phyloP scores from a whole-genome alignment of 768 basidiomycete species.

The Amanita molliuscula region DNA sequence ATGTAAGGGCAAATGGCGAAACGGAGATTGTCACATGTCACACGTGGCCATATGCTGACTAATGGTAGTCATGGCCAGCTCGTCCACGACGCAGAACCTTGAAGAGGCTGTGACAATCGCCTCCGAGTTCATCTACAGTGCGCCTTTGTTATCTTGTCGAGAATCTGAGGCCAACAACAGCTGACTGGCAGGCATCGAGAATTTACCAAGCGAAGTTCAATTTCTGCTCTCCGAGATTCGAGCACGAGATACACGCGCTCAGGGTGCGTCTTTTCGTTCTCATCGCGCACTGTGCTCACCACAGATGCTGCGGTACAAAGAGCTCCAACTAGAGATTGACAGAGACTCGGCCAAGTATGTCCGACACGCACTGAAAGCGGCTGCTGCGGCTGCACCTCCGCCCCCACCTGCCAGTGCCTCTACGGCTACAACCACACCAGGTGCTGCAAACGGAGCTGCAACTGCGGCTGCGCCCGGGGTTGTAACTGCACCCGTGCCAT shows the following conservation, averaged over 20 bases:
- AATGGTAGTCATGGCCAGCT: neutral
- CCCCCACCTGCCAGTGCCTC: too few species aligned
- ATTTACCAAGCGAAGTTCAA: conserved; percentile 41
- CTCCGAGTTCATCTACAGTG: conserved; percentile 48
- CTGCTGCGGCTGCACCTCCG: conserved; percentile 1
- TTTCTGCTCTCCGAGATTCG: conserved; percentile 44
- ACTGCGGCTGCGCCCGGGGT: too few species aligned
- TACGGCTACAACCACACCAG: conserved; percentile 29
- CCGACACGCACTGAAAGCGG: conserved; percentile 29
- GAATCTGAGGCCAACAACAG: conserved; percentile 1
- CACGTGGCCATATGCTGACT: neutral
- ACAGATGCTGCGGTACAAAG: conserved; percentile 13
- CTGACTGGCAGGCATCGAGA: conserved; percentile 33
- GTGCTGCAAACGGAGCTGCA: neutral
- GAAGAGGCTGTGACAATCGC: conserved; percentile 47
- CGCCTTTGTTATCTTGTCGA: conserved; percentile 8
- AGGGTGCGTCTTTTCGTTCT: conserved; percentile 22
- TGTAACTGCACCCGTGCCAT: too few species aligned
- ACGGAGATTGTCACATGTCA: too few species aligned
- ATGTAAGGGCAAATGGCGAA: too few species aligned
- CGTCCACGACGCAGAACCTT: conserved; percentile 21
- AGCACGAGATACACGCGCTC: conserved; percentile 30
- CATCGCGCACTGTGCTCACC: neutral
- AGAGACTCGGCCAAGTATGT: conserved; percentile 39
- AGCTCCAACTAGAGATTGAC: conserved; percentile 41